Base-by-base conservation (phyloP, 495 filamentous ascomycete genomes). In the Lindgomyces ingoldianus region DNA sequence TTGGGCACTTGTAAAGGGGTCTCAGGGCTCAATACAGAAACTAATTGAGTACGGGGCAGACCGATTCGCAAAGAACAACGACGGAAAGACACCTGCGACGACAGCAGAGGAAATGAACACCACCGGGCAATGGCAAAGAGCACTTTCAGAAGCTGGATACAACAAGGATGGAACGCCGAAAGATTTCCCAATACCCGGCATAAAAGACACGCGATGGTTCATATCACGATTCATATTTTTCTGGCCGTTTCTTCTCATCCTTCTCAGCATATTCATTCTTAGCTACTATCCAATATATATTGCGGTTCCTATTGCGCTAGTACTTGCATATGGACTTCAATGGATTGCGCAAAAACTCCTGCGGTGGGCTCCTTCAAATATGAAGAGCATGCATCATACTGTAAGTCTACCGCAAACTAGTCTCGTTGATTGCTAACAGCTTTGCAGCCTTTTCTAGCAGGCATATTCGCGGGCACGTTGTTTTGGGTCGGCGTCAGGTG, bases 1-100 rank as follows among this genome's bases (percentile, higher is more conserved):
- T 74, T 98, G 94, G 94, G 93, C 93, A 1, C 79, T 98, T 55
- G 95, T 98, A 14, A 93, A 93, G 74, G 95, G 94, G 3, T 92
- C 86, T 33, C 80, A 88, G 50, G 84, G 83, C 1, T 96, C 91
- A 75, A 89, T 98, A 68, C 83, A 91, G 72, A 98, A 96, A 74
- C 76, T 98, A 33, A 78, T 98, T 52, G 94, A 97, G 77, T 96
- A 96, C 72, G 95, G 94, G 26, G 84, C 93, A 21, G 95, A 98
- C 76, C 83, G 94, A 25, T 96, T 93, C 71, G 89, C 87, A 21
- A 86, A 89, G 74, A 97, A 91, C 6, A 81, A 83, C 12, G 91
- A 92, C 46, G 91, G 91, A 44, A 97, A 98, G 77, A 89, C 90
- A 2, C 94, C 94, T 1, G 84, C 88, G 3, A 82, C 84, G 53